Base-by-base conservation (phyloP, 2,329 filamentous ascomycete genomes). In the Hypoxylon sp. region DNA sequence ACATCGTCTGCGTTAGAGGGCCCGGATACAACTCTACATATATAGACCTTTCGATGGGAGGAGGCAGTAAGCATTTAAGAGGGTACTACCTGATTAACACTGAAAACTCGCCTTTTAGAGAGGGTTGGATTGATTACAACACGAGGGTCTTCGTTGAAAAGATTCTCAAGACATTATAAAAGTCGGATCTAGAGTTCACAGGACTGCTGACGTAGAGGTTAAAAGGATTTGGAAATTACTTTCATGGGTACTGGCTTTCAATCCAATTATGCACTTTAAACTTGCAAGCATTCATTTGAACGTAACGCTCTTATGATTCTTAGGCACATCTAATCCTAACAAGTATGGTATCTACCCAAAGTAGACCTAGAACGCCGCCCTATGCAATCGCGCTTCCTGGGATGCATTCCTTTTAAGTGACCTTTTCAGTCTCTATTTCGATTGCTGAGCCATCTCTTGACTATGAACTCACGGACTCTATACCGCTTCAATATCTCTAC, bases 391-490 rank as follows among this genome's bases (percentile, higher is more conserved):
- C 10, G 30, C 21, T 59, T 63, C 41, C 23, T 11, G 28, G 28
- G 7, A 64, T 62, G 58, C 52, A 57, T 21, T 17, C 25, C 38
- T 36, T 19, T 13, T 25, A 14, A 51, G 7, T 56, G 19, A 41
- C 41, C 17, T 50, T 25, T 28, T 72, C 49, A 75, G 60, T 74
- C 72, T 61, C 83, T 80, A 78, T 90, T 95, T 43, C 94, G 86
- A 79, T 97, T 97, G 53, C 90, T 90, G 52, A 92, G 89, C 93
- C 94, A 98, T 68, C 95, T 86, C 81, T 89, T 91, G 59, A 97
- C 84, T 67, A 92, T 87, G 68, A 97, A 88, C 78, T 98, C 94
- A 67, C 93, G 86, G 21, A 98, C 86, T 72, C 85, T 90, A 77
- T 97, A 98, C 60, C 85, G 82, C 73, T 85, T 85, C 74, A 98